Percentiles rank a stretch among this genome's conserved stretches.
phyloP scores from a whole-genome alignment of 805 yeast genomes.

The Barnettozyma populi region DNA sequence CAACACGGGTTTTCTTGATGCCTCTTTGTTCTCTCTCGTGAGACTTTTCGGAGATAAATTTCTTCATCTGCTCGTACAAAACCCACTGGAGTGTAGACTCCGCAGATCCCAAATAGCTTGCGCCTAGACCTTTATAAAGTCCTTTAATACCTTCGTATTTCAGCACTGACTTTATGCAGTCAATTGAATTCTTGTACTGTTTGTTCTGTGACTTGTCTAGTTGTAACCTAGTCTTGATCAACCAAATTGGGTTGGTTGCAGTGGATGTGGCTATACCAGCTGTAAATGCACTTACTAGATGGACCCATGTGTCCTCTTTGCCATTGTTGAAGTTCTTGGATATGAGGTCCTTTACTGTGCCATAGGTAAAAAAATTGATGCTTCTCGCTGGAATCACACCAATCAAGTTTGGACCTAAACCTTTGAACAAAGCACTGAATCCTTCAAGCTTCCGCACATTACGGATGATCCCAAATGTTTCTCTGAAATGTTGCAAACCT shows the following conservation, averaged over 20 bases:
- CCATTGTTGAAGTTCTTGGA: slow-evolving; percentile 63
- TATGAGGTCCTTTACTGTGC: slow-evolving; percentile 81
- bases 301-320: slow-evolving; percentile 78
- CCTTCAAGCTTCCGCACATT: slow-evolving; percentile 77
- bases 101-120: slow-evolving; percentile 87
- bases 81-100: slow-evolving; percentile 97
- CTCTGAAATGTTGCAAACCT: slow-evolving; percentile 68
- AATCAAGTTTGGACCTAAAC: slow-evolving; percentile 92
- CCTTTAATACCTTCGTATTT: slow-evolving; percentile 75
- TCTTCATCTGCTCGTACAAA: slow-evolving; percentile 90
- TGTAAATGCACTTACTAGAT: slow-evolving; percentile 75
- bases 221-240: slow-evolving; percentile 90
- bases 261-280: slow-evolving; percentile 96
- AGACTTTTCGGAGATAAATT: slow-evolving; percentile 50
- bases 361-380: slow-evolving; percentile 93
- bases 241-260: slow-evolving; percentile 97
- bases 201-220: slow-evolving; percentile 68
- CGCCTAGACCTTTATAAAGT: slow-evolving; percentile 85
- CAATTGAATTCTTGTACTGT: slow-evolving; percentile 77
- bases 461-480: slow-evolving; percentile 68
- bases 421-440: slow-evolving; percentile 79
- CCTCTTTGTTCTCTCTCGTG: slow-evolving; percentile 32
- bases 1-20: slow-evolving; percentile 39
- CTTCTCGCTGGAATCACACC: slow-evolving; percentile 98
- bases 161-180: slow-evolving; percentile 67